These are phyloP conservation scores for Yamadazyma songkhlaensis DNA, from an alignment of 1,139 yeast genomes.

Conservation along the genomic window DNA sequence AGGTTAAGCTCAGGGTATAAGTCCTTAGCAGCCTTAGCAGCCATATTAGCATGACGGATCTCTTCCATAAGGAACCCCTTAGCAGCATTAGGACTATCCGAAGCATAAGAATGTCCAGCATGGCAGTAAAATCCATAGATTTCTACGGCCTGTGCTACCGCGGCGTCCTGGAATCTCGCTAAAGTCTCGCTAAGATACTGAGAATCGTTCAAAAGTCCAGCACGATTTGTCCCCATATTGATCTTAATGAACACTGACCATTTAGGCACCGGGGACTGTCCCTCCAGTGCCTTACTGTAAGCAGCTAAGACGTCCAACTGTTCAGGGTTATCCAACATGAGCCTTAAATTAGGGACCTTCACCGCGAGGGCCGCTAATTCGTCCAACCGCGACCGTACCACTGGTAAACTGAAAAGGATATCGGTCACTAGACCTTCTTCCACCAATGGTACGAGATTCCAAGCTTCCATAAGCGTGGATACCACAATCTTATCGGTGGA, in stretches of 20 bases:
- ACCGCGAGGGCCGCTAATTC: conserved; percentile 47
- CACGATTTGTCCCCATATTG: conserved; percentile 62
- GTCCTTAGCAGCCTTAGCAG: conserved; percentile 39
- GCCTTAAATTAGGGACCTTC: conserved; percentile 42
- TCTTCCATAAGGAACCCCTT: conserved; percentile 50
- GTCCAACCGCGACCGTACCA: conserved; percentile 48
- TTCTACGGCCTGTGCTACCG: conserved; percentile 28
- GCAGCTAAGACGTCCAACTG: conserved; percentile 51
- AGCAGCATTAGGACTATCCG: conserved; percentile 48
- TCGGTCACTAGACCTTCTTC: conserved; percentile 50
- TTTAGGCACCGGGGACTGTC: conserved; percentile 23
- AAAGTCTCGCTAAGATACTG: conserved; percentile 28
- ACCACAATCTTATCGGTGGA: conserved; percentile 56
- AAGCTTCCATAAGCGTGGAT: conserved; percentile 68
- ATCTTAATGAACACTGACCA: conserved; percentile 61
- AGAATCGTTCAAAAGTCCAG: conserved; percentile 48
- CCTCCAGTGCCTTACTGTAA: too few relatives aligned
- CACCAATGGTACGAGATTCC: conserved; percentile 47
- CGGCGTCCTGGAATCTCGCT: conserved; percentile 20
- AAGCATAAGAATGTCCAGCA: conserved; percentile 71
- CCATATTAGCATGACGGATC: conserved; percentile 52
- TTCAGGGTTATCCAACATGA: conserved; percentile 60
- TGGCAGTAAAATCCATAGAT: conserved; percentile 74
- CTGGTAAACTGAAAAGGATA: conserved; percentile 69
- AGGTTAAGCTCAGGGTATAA: conserved; percentile 27